These are phyloP conservation scores for Crithidia fasciculata DNA, from an alignment of 208 protist genomes.

Conservation along the genomic window DNA sequence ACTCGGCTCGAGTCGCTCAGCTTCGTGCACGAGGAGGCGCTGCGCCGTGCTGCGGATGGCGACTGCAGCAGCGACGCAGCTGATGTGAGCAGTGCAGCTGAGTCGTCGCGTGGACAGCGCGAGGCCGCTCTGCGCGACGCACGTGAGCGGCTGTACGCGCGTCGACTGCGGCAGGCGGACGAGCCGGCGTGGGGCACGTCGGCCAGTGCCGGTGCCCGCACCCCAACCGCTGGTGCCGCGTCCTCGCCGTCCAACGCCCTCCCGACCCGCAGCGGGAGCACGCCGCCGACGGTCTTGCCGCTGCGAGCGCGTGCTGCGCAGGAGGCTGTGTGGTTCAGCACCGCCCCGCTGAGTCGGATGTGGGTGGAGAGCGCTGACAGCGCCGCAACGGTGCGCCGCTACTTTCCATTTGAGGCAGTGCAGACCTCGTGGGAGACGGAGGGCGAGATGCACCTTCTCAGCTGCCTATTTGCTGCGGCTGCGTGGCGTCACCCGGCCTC, in stretches of 20 bases:
- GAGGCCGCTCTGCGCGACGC: constrained; percentile 30
- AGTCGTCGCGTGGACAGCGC: constrained; percentile 17
- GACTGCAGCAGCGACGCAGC: background rate
- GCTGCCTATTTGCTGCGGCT: constrained; percentile 66
- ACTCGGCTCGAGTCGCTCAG: constrained; percentile 48
- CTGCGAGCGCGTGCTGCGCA: constrained; percentile 21
- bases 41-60: constrained; percentile 19
- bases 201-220: background rate
- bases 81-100: background rate
- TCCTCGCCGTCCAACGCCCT: too few relatives aligned
- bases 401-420: constrained; percentile 66
- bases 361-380: constrained; percentile 38
- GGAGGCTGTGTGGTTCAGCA: constrained; percentile 36
- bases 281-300: background rate
- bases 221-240: background rate
- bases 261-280: background rate
- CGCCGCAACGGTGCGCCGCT: constrained; percentile 24
- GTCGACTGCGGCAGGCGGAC: constrained; percentile 9
- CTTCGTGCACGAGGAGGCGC: constrained; percentile 48
- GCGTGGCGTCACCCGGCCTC: constrained; percentile 40
- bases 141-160: constrained; percentile 21
- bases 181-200: background rate
- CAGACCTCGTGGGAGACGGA: constrained; percentile 78
- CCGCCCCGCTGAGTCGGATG: constrained; percentile 44
- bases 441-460: constrained; percentile 82